Conservation (phyloP, 345 rosid species). For the Populus nigra region DNA sequence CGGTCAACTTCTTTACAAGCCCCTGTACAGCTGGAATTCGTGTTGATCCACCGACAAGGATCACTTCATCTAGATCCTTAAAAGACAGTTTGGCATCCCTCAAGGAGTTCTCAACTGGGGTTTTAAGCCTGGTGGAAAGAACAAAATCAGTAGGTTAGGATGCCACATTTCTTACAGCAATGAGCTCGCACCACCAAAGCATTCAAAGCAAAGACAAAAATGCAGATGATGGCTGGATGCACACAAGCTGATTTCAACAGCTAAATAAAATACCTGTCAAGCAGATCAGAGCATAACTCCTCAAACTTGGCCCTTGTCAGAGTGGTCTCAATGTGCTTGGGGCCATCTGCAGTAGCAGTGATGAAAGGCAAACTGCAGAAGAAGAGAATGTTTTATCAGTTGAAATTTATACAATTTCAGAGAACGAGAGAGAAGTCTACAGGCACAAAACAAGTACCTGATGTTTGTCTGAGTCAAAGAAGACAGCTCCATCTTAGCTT, state of each 20-base stretch:
- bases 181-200: neutral
- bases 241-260: neutral
- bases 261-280: constrained; percentile 58
- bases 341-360: constrained; percentile 97
- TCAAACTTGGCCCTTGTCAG: constrained; percentile 90
- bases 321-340: constrained; percentile 92
- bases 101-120: constrained; percentile 80
- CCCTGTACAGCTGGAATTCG: constrained; percentile 97
- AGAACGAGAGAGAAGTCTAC: neutral
- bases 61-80: constrained; percentile 87
- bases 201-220: neutral
- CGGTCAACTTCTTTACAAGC: constrained; percentile 83
- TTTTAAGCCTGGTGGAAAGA: constrained; percentile 55
- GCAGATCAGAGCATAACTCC: constrained; percentile 83
- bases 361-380: constrained; percentile 86
- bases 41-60: constrained; percentile 98
- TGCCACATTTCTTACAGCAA: neutral
- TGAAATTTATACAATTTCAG: neutral
- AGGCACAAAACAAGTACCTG: constrained; percentile 36
- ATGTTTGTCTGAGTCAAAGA: constrained; percentile 86
- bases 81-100: constrained; percentile 87
- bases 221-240: neutral
- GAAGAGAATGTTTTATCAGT: neutral
- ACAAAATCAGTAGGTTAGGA: neutral
- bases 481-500: constrained; percentile 97